Evolutionary conservation across 352 stramenopile genomes (phyloP).

Genomic region (Globisporangium irregulare): DNA sequence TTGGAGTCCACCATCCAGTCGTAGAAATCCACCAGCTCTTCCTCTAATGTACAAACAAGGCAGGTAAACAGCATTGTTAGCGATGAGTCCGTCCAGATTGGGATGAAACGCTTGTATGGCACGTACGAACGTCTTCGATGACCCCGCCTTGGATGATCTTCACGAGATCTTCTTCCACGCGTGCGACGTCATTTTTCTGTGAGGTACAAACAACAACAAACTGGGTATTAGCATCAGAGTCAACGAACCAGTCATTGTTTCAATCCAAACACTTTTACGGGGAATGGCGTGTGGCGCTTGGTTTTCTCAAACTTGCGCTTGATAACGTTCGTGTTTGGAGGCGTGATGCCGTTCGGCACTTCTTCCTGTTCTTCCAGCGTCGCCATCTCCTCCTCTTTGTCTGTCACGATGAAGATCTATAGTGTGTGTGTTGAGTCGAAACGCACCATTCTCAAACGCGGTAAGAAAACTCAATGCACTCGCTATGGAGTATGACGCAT

Average conservation of each 20-base stretch:
- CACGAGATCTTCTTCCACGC: constrained; percentile 80
- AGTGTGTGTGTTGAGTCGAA: background rate
- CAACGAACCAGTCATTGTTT: background rate
- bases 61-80: background rate
- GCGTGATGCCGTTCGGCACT: constrained; percentile 68
- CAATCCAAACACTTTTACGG: constrained; percentile 31
- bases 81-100: background rate
- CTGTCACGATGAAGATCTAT: constrained; percentile 82
- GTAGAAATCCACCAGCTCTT: constrained; percentile 85
- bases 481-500: background rate
- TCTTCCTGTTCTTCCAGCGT: constrained; percentile 64
- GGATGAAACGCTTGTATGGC: background rate
- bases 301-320: constrained; percentile 89
- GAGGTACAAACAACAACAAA: background rate
- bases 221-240: background rate
- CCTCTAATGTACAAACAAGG: constrained; percentile 28
- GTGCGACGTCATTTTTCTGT: constrained; percentile 79
- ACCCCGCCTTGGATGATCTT: constrained; percentile 73
- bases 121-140: constrained; percentile 77
- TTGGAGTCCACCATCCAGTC: constrained; percentile 85
- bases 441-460: background rate
- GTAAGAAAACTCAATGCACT: background rate
- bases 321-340: constrained; percentile 83
- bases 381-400: constrained; percentile 71
- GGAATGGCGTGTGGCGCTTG: constrained; percentile 76